phyloP scores from a whole-genome alignment of 1,139 yeast genomes.

The Taphrina deformans region DNA sequence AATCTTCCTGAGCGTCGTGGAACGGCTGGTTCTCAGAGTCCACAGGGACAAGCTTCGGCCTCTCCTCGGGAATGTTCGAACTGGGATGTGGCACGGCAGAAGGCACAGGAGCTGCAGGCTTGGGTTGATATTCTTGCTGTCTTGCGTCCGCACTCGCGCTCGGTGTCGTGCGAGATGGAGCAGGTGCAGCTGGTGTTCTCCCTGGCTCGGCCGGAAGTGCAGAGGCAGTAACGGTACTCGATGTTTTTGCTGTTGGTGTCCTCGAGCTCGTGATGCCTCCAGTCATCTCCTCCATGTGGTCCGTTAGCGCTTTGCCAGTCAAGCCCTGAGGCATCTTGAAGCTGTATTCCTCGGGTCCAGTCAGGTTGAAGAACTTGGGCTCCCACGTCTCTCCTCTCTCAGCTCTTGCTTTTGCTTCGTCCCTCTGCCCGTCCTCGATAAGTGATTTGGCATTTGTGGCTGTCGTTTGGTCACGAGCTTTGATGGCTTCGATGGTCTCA shows the following conservation, averaged over 20 bases:
- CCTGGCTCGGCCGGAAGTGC: constrained; percentile 14
- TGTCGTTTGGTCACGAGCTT: constrained; percentile 66
- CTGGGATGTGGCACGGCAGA: constrained; percentile 1
- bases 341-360: constrained; percentile 27
- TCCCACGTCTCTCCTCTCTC: constrained; percentile 79
- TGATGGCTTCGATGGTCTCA: constrained; percentile 74
- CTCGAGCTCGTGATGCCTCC: constrained; percentile 21
- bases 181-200: background rate
- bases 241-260: constrained; percentile 3
- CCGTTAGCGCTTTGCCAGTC: constrained; percentile 12
- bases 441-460: constrained; percentile 88
- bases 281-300: constrained; percentile 24
- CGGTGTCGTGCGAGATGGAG: background rate
- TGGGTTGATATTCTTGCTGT: constrained; percentile 6
- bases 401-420: constrained; percentile 64
- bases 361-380: constrained; percentile 62
- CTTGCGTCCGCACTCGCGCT: constrained; percentile 2
- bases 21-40: constrained; percentile 30
- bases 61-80: background rate
- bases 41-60: constrained; percentile 23
- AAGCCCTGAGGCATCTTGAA: constrained; percentile 7
- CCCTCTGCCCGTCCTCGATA: constrained; percentile 82
- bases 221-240: constrained; percentile 15
- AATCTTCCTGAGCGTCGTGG: constrained; percentile 25
- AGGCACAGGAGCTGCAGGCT: constrained; percentile 19